Percentiles rank a stretch among this genome's conserved stretches.
Evolutionary conservation across 1,139 yeast genomes (phyloP).

Genomic region (Zygosaccharomyces sapae): DNA sequence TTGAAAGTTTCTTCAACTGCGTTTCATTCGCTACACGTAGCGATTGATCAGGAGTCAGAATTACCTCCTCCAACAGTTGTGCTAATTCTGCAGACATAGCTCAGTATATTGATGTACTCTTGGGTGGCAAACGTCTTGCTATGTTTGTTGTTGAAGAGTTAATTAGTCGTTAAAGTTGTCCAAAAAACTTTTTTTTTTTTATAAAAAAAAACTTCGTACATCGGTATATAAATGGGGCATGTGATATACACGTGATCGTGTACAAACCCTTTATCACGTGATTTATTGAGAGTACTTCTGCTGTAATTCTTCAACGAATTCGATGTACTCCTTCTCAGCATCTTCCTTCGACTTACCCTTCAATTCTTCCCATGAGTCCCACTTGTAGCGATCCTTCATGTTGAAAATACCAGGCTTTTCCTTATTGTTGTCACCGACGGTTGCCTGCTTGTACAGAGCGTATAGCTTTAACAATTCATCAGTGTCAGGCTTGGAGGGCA

Average conservation of each 20-base stretch:
- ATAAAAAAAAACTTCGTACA: not conserved
- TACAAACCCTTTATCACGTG: not conserved
- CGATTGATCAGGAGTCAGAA: conserved; percentile 57
- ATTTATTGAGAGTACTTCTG: conserved; percentile 41
- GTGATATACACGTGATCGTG: too few species aligned
- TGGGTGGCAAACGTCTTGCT: conserved; percentile 3
- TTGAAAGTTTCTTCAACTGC: conserved; percentile 67
- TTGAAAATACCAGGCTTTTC: conserved; percentile 83
- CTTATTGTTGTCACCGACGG: conserved; percentile 81
- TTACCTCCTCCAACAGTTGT: conserved; percentile 72
- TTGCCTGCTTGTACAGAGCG: conserved; percentile 94
- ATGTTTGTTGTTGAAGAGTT: not conserved
- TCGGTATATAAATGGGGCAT: not conserved
- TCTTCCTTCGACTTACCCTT: conserved; percentile 85
- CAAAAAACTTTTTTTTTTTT: not conserved
- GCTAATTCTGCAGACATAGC: conserved; percentile 51
- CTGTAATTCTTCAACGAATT: conserved; percentile 62
- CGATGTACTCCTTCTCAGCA: conserved; percentile 80
- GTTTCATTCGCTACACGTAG: conserved; percentile 78
- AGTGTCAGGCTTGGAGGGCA: conserved; percentile 75
- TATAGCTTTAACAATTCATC: conserved; percentile 81
- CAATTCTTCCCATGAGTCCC: conserved; percentile 92
- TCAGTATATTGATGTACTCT: not conserved
- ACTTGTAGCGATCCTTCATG: conserved; percentile 92
- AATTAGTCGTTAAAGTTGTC: not conserved